Percentiles rank a stretch among this genome's conserved stretches.
Conservation (phyloP, 192 early-diverging fungal genomes). For the Thamnidium elegans region DNA sequence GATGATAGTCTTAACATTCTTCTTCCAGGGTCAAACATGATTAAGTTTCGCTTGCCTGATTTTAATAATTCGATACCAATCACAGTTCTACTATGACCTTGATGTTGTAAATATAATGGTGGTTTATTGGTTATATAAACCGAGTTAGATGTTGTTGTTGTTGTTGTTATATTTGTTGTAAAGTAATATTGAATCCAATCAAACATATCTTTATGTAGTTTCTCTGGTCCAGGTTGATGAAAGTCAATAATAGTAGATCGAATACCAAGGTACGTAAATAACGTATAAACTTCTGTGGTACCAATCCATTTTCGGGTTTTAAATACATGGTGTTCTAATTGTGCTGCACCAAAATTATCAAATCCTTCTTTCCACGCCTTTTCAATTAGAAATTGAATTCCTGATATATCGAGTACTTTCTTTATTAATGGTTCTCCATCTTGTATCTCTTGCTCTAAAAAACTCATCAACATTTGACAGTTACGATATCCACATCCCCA, state of each 20-base stretch:
- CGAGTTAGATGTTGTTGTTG: not conserved
- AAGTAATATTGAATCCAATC: constrained; percentile 61
- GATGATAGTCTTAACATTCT: constrained; percentile 10
- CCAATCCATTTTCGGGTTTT: constrained; percentile 71
- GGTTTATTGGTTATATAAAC: constrained; percentile 46
- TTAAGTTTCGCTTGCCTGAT: constrained; percentile 38
- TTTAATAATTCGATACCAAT: constrained; percentile 57
- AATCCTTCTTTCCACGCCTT: constrained; percentile 58
- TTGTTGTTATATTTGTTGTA: constrained; percentile 22
- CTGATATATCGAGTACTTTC: constrained; percentile 38
- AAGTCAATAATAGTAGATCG: constrained; percentile 62
- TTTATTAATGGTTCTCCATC: constrained; percentile 10
- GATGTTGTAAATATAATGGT: constrained; percentile 70
- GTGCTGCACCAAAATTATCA: constrained; percentile 54
- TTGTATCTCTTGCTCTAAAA: constrained; percentile 27
- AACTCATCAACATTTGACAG: constrained; percentile 63
- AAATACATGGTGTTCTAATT: constrained; percentile 50
- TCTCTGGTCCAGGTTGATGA: constrained; percentile 51
- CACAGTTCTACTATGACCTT: constrained; percentile 66
- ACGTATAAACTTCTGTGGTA: constrained; percentile 62
- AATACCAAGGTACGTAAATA: constrained; percentile 57
- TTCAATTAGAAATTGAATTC: constrained; percentile 56
- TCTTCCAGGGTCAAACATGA: constrained; percentile 64
- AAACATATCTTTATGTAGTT: constrained; percentile 54
- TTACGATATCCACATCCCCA: constrained; percentile 78